Conservation (phyloP, 345 rosid genomes). For the Linum usitatissimum region DNA sequence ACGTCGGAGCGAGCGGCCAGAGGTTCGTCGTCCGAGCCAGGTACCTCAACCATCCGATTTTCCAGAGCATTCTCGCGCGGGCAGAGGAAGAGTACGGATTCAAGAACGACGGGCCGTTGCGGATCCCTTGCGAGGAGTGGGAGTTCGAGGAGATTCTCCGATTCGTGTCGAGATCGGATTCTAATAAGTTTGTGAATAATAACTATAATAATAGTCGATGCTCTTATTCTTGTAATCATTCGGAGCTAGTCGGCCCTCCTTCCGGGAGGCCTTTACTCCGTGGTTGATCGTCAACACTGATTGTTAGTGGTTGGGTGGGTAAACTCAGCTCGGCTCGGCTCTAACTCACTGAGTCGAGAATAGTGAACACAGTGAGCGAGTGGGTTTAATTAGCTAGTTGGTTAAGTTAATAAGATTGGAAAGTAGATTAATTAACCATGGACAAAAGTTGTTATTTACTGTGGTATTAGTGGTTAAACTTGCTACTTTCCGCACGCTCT, state of each 20-base stretch:
- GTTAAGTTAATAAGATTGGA: background rate
- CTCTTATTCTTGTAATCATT: slow-evolving; percentile 24
- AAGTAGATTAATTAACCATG: too few relatives aligned
- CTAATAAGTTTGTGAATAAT: slow-evolving; percentile 21
- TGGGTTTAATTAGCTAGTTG: slow-evolving; percentile 10
- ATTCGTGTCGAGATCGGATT: slow-evolving; percentile 31
- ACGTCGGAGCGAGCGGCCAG: slow-evolving; percentile 44
- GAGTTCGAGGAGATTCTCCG: slow-evolving; percentile 62
- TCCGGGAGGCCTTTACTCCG: slow-evolving; percentile 57
- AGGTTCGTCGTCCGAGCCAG: slow-evolving; percentile 66
- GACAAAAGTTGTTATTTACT: too few relatives aligned
- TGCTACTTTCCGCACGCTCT: too few relatives aligned
- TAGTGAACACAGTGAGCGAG: slow-evolving; percentile 18
- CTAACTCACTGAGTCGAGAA: slow-evolving; percentile 5
- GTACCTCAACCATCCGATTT: slow-evolving; percentile 77
- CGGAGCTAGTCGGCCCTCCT: slow-evolving; percentile 26
- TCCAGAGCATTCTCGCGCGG: slow-evolving; percentile 43
- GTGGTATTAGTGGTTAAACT: too few relatives aligned
- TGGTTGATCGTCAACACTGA: slow-evolving; percentile 9
- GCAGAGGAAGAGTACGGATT: slow-evolving; percentile 93
- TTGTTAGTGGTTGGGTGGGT: slow-evolving; percentile 24
- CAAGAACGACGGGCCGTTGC: slow-evolving; percentile 50
- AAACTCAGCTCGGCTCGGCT: background rate
- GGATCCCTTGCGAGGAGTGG: slow-evolving; percentile 75
- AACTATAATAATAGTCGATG: slow-evolving; percentile 18